A percentile compares a stretch with the other conserved stretches of the same genome.
Evolutionary conservation across 2,329 filamentous ascomycete species (phyloP).

Genomic region (Alternaria tenuissima): DNA sequence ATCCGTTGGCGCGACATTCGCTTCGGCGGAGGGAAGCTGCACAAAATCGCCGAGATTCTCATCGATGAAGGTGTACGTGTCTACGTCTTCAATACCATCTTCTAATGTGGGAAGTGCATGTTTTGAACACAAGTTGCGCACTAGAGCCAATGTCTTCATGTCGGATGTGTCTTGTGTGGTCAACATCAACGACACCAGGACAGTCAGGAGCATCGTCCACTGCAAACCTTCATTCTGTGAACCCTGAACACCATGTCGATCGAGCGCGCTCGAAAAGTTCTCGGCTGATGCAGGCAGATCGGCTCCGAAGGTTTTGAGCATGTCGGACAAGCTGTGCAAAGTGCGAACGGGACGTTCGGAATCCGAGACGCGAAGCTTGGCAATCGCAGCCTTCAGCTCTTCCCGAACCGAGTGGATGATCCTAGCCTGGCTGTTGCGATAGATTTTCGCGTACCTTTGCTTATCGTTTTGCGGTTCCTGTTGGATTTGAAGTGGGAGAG

Average conservation of each 20-base stretch:
- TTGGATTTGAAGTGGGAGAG: constrained; percentile 22
- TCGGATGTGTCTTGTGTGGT: constrained; percentile 12
- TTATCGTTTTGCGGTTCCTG: constrained; percentile 40
- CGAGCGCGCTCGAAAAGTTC: constrained; percentile 21
- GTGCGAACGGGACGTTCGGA: constrained; percentile 6
- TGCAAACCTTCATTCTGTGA: constrained; percentile 21
- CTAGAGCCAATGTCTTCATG: constrained; percentile 2
- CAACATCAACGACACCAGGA: constrained; percentile 26
- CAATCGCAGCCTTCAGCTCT: constrained; percentile 31
- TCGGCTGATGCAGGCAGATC: constrained; percentile 19
- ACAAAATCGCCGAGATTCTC: constrained; percentile 32
- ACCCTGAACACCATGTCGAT: constrained; percentile 16
- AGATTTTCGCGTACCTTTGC: constrained; percentile 54
- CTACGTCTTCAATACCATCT: constrained; percentile 36
- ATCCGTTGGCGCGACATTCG: constrained; percentile 9
- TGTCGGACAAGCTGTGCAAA: constrained; percentile 27
- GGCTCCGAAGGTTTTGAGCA: constrained; percentile 16
- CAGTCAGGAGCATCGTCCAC: constrained; percentile 37
- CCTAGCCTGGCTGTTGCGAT: constrained; percentile 52
- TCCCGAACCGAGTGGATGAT: constrained; percentile 36
- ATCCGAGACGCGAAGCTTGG: constrained; percentile 9
- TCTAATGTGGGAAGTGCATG: constrained; percentile 30
- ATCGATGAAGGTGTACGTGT: constrained; percentile 34
- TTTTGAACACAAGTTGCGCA: constrained; percentile 18
- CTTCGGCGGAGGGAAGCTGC: constrained; percentile 4